Percentiles rank a stretch among this genome's conserved stretches.
Evolutionary conservation across 2,329 filamentous ascomycete species (phyloP).

Genomic region (Aspergillus sp.): DNA sequence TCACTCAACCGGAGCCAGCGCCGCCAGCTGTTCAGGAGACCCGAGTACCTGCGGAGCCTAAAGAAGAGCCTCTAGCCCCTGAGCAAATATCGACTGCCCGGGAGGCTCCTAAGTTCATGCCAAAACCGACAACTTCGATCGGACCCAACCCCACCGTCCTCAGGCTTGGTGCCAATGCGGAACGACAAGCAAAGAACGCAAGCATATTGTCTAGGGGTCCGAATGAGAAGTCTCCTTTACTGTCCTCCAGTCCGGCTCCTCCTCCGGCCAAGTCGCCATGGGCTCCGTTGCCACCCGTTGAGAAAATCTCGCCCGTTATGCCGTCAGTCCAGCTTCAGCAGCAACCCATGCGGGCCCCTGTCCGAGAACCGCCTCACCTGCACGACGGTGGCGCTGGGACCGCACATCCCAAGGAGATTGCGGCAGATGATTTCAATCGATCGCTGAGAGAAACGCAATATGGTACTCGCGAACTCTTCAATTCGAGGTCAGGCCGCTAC

Average conservation of each 20-base stretch:
- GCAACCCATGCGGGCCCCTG: constrained; percentile 49
- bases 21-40: constrained; percentile 18
- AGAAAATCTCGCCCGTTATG: constrained; percentile 73
- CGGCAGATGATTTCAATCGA: constrained; percentile 89
- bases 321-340: constrained; percentile 43
- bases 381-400: constrained; percentile 56
- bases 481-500: constrained; percentile 91
- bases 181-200: constrained; percentile 46
- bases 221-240: constrained; percentile 53
- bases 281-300: constrained; percentile 81
- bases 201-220: constrained; percentile 50
- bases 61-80: constrained; percentile 20
- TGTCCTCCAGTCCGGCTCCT: constrained; percentile 48
- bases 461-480: constrained; percentile 76
- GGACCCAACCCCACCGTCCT: constrained; percentile 52
- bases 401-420: constrained; percentile 72
- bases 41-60: constrained; percentile 19
- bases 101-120: constrained; percentile 28
- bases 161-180: constrained; percentile 47
- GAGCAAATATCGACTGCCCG: constrained; percentile 23
- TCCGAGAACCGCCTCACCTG: constrained; percentile 54
- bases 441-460: constrained; percentile 72
- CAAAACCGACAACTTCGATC: constrained; percentile 44
- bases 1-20: constrained; percentile 46
- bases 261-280: constrained; percentile 85